These are phyloP conservation scores for Phenoliferia sp. DNA, from an alignment of 1,284 basidiomycete genomes.

Conservation along the genomic window DNA sequence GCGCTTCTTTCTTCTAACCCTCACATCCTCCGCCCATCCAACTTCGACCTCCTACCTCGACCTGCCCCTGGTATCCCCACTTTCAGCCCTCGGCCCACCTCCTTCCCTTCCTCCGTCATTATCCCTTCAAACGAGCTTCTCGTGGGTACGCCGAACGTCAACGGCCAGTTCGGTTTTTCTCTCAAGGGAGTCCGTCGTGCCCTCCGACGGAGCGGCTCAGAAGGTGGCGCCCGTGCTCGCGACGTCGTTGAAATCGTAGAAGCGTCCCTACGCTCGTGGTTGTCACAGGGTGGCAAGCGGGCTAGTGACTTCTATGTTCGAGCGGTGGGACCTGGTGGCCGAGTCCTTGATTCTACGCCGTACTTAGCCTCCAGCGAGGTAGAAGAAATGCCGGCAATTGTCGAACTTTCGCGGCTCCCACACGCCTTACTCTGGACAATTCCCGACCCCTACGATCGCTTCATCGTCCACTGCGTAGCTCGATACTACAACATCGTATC, in stretches of 20 bases:
- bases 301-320: not conserved
- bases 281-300: not conserved
- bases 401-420: not conserved
- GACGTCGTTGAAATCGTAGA: not conserved
- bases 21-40: not conserved
- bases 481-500: not conserved
- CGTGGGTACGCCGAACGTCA: not conserved
- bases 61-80: not conserved
- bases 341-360: not conserved
- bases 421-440: not conserved
- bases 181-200: not conserved
- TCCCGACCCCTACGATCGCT: not conserved
- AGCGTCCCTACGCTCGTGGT: not conserved
- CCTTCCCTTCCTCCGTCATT: not conserved
- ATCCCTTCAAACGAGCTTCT: not conserved
- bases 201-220: no score
- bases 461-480: not conserved
- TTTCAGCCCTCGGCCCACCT: not conserved
- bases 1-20: not conserved
- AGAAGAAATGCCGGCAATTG: not conserved
- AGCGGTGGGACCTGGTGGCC: not conserved
- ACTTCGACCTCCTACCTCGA: not conserved
- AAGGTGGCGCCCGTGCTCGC: not conserved
- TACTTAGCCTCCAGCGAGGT: not conserved
- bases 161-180: not conserved